phyloP scores from a whole-genome alignment of 2,329 filamentous ascomycete species.

The Diaporthe sp. region DNA sequence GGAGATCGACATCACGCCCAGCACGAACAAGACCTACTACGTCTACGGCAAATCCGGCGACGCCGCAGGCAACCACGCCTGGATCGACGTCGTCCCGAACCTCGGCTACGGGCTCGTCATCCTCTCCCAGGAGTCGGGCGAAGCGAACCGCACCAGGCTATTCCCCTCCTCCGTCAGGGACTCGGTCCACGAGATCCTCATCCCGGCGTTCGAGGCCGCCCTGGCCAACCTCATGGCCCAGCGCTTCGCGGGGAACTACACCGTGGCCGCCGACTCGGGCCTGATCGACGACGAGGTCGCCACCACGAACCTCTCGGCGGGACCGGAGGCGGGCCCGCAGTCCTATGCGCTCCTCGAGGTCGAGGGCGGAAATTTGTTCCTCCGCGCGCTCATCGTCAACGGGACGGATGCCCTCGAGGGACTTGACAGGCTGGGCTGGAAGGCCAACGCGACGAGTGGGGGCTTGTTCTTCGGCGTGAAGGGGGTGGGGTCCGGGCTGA shows the following conservation, averaged over 20 bases:
- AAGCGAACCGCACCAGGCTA: background rate
- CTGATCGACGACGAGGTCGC: background rate
- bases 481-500: background rate
- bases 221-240: background rate
- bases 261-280: background rate
- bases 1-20: background rate
- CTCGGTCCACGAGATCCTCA: conserved; percentile 5
- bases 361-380: background rate
- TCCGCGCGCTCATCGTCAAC: conserved; percentile 12
- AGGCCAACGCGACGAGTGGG: background rate
- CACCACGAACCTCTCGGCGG: accelerated
- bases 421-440: conserved; percentile 10
- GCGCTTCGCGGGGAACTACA: conserved; percentile 13
- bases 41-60: conserved; percentile 17
- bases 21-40: background rate
- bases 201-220: conserved; percentile 2
- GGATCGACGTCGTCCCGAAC: conserved; percentile 15
- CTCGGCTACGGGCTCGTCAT: conserved; percentile 1
- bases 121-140: conserved; percentile 1
- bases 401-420: conserved; percentile 23
- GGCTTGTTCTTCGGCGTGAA: background rate
- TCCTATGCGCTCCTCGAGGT: conserved; percentile 11
- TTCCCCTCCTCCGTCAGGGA: background rate
- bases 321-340: background rate
- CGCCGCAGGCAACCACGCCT: conserved; percentile 13